Conservation (phyloP, 176 grass and related monocot genomes). For the Aegilops speltoides region DNA sequence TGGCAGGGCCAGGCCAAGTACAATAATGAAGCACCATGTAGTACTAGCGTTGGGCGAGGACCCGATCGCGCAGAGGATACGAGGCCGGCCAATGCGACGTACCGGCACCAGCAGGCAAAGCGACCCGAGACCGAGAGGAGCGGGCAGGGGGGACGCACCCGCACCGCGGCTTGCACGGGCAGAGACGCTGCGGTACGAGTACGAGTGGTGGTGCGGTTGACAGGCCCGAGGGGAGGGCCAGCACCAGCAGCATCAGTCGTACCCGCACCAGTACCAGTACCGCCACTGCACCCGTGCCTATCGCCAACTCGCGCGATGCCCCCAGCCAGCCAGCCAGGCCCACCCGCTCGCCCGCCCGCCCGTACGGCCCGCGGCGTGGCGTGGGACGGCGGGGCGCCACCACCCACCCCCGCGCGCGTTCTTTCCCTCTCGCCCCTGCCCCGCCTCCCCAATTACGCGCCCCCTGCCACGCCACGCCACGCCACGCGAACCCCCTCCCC, state of each 20-base stretch:
- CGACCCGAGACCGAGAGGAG: background rate
- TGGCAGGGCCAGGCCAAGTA: background rate
- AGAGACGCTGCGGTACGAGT: background rate
- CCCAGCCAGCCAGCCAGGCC: background rate
- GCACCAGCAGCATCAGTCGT: background rate
- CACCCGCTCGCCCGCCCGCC: background rate
- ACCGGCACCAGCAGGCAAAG: background rate
- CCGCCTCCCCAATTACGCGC: slow-evolving; percentile 28
- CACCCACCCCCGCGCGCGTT: background rate
- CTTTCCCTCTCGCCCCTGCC: background rate
- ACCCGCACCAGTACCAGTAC: background rate
- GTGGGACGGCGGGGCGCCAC: slow-evolving; percentile 37
- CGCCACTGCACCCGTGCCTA: slow-evolving; percentile 19
- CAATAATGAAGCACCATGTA: background rate
- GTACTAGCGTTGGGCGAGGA: no score
- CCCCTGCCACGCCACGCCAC: slow-evolving; percentile 43
- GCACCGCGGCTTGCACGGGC: background rate
- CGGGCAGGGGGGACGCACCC: background rate
- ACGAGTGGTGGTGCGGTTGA: slow-evolving; percentile 10
- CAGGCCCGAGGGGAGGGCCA: background rate
- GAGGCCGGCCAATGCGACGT: background rate
- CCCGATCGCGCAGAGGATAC: background rate
- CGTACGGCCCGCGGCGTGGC: slow-evolving; percentile 37
- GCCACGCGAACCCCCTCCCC: background rate
- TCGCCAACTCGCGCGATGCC: background rate